phyloP scores from a whole-genome alignment of 1,139 yeast species.

The Taphrina wiesneri region DNA sequence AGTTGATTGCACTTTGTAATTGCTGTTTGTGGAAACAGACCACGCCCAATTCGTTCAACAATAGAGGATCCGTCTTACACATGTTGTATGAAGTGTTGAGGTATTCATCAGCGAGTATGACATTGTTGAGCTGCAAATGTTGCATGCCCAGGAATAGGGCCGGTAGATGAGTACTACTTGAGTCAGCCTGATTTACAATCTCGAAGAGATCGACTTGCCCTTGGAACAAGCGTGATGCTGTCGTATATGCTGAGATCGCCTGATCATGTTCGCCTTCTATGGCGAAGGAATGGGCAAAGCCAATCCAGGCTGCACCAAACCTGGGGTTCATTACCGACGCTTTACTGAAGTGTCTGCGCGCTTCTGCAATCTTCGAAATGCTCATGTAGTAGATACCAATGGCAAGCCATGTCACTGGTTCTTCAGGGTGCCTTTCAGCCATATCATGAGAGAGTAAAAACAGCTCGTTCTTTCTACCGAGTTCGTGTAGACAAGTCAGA shows the following conservation, averaged over 20 bases:
- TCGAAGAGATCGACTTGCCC: slow-evolving; percentile 52
- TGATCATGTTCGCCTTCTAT: slow-evolving; percentile 98
- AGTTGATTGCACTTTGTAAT: slow-evolving; percentile 66
- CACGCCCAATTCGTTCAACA: slow-evolving; percentile 90
- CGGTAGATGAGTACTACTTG: slow-evolving; percentile 68
- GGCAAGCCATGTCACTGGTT: slow-evolving; percentile 86
- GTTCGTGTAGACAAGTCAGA: slow-evolving; percentile 79
- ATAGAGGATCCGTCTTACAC: slow-evolving; percentile 80
- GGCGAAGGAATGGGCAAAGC: slow-evolving; percentile 97
- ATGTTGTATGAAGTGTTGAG: slow-evolving; percentile 71
- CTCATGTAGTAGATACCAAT: slow-evolving; percentile 87
- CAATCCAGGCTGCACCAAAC: slow-evolving; percentile 96
- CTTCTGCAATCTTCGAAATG: slow-evolving; percentile 72
- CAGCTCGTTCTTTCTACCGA: slow-evolving; percentile 77
- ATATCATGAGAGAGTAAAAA: slow-evolving; percentile 80
- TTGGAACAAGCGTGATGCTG: slow-evolving; percentile 89
- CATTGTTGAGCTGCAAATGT: slow-evolving; percentile 81
- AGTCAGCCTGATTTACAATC: neutral
- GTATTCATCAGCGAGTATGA: slow-evolving; percentile 83
- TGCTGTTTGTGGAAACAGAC: slow-evolving; percentile 76
- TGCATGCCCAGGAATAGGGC: slow-evolving; percentile 94
- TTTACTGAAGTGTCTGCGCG: slow-evolving; percentile 82
- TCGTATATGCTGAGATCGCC: slow-evolving; percentile 94
- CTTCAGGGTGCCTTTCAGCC: slow-evolving; percentile 81
- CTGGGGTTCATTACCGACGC: slow-evolving; percentile 87